Evolutionary conservation across 1,284 basidiomycete genomes (phyloP), one percentile per base, ranked within the genome.

Genomic region (Ganoderma sinense): DNA sequence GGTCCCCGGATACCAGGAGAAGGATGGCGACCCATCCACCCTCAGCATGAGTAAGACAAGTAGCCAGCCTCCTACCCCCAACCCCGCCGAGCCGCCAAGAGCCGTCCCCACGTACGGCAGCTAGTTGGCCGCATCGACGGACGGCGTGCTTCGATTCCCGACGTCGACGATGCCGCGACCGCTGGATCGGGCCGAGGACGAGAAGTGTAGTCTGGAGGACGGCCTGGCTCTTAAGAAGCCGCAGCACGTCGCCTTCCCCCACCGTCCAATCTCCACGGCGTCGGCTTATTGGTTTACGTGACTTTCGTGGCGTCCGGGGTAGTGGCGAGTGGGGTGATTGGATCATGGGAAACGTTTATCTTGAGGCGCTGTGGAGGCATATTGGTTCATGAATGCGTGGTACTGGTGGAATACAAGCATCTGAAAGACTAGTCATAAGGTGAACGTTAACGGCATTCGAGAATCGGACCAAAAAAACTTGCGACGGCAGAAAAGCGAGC

Each of bases 121-220:
- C 51, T 59, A 65, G 59, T 61, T 66, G 36, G 36, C 66, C 68
- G 33, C 64, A 20, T 70, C 71, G n/a, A 68, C 71, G 39, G 62
- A 74, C 39, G 70, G 71, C 67, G 68, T 69, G 40, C 71, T 75
- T 64, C 64, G 73, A 64, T 74, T 73, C 29, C 69, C 70, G 18
- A 72, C 73, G 48, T 72, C 70, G 18, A 72, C 73, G 48, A 29
- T 55, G 36, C 71, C 72, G 55, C 70, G 66, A 33, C 36, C 72
- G 41, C 75, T 71, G 68, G 67, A 69, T 62, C 58, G 73, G 62
- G 73, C 70, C 51, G 64, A 69, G 58, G 66, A 69, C 67, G 71
- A 74, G 40, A 40, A 40, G 36, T 23, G 18, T 26, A 26, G 16
- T n/a, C n/a, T 29, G 39, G 16, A 61, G 7, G 59, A 61, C 36